Evolutionary conservation across 352 stramenopile species (phyloP), one percentile per base, ranked within the genome.

Genomic region (Blastocystis sp.): DNA sequence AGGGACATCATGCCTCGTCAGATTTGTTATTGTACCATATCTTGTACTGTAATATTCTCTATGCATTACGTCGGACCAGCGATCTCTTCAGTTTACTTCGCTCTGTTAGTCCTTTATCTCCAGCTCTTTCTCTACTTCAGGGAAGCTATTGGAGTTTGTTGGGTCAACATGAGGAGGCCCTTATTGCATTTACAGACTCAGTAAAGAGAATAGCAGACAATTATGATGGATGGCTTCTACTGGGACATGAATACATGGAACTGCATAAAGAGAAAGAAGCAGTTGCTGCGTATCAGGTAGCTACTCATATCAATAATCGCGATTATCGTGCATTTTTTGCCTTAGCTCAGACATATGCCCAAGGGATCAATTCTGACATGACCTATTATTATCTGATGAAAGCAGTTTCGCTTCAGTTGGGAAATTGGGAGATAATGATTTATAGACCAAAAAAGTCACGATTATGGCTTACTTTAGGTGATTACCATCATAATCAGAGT

Each of bases 111-210:
- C 73, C 73, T 15, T n/a, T 76, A 3, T 53, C 42, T 0, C 33
- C 64, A 1, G 35, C 33, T 44, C 64, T 76, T 22, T 7, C 64
- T 37, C 73, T 84, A 19, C 22, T 84, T 19, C 22, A 69, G 17
- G 73, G 73, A n/a, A 66, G 44, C 73, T 84, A 84, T 37, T 84
- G 73, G 73, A 84, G 73, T 68, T 33, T 84, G 17, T 30, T 84
- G 5, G 73, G 73, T 6, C 48, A 84, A 9, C 73, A 84, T 57
- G 53, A 68, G 17, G 68, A 69, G 44, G 48, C 73, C 7, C 22
- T 84, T 9, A 33, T 84, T 11, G 33, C 30, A 54, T 53, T 84
- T 33, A 69, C 73, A 4, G 22, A 42, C 11, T 33, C 53, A 27
- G n/a, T 42, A 6, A 56, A 17, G 42, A 27, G 54, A 27, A 58